Base-by-base conservation (phyloP, 1,139 yeast species). In the Sugiyamaella pinicola region DNA sequence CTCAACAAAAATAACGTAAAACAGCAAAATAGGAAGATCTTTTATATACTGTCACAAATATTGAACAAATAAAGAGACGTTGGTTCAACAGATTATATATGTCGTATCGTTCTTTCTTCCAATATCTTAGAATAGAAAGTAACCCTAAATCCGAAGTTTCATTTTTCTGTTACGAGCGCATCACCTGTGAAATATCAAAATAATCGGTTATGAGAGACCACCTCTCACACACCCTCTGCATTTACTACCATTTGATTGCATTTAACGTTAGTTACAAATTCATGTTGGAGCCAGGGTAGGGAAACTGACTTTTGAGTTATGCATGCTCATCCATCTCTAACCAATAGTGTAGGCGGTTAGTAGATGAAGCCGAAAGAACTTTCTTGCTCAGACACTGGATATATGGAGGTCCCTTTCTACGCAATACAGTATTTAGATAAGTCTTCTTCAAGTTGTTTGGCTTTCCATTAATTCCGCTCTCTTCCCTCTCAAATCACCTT, bases 261-360 rank as follows among this genome's bases (percentile, higher is more conserved):
- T 18, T 24, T 43, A 29, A 9, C 13, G 33, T 34, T 17, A 13
- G 22, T 8, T 13, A 31, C 7, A 33, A 43, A n/a, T 43, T 43
- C 47, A 43, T 43, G 47, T 43, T 43, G 38, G 47, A 31, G 19
- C n/a, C 47, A 17, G 38, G 47, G 47, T 33, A 43, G 28, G 47
- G 47, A 13, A 13, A 13, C 2, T 12, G 10, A 18, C 4, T 4
- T 7, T 37, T 37, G 40, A 15, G 24, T 17, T 37, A 37, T 37
- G 41, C 41, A 9, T 34, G 5, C 21, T 34, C 18, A 10, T 4
- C n/a, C 37, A 4, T 6, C 37, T 3, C n/a, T n/a, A n/a, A n/a
- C n/a, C n/a, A n/a, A n/a, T n/a, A n/a, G n/a, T n/a, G n/a, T n/a
- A n/a, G n/a, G n/a, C n/a, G n/a, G n/a, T n/a, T n/a, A n/a, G n/a